Percentiles rank a stretch among this genome's conserved stretches.
These are phyloP conservation scores for Rhodamnia argentea DNA, from an alignment of 345 rosid species.

Conservation along the genomic window DNA sequence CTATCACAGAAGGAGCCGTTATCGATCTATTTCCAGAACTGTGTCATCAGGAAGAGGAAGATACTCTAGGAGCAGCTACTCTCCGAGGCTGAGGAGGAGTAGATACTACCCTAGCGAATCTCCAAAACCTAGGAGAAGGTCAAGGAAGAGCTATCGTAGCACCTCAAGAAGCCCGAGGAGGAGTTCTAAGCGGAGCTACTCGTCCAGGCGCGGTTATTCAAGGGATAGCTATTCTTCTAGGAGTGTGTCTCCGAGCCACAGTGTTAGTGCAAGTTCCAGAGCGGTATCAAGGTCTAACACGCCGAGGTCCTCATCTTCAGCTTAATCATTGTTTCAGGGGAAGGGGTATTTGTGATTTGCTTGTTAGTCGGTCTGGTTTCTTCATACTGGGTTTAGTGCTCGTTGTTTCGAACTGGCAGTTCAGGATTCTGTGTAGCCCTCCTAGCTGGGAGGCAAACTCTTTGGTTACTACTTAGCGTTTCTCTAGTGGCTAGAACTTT, in stretches of 20 bases:
- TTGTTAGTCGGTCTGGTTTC: neutral
- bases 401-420: neutral
- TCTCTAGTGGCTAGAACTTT: neutral
- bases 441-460: neutral
- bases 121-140: slow-evolving; percentile 20
- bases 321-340: neutral
- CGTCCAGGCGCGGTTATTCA: slow-evolving; percentile 8
- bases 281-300: slow-evolving; percentile 55
- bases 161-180: slow-evolving; percentile 20
- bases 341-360: neutral
- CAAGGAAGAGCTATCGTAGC: slow-evolving; percentile 21
- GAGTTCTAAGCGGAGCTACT: slow-evolving; percentile 14
- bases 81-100: slow-evolving; percentile 12
- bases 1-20: neutral
- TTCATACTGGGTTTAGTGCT: neutral
- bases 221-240: neutral
- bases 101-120: slow-evolving; percentile 35
- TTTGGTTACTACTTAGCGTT: neutral
- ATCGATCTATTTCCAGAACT: slow-evolving; percentile 16
- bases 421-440: neutral
- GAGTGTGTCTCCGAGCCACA: slow-evolving; percentile 4
- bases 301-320: slow-evolving; percentile 25
- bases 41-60: neutral
- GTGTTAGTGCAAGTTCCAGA: slow-evolving; percentile 35
- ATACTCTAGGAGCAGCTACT: slow-evolving; percentile 18